Percentiles rank a stretch among this genome's conserved stretches.
phyloP scores from a whole-genome alignment of 2,329 filamentous ascomycete genomes.

The Fusarium tjaetaba region DNA sequence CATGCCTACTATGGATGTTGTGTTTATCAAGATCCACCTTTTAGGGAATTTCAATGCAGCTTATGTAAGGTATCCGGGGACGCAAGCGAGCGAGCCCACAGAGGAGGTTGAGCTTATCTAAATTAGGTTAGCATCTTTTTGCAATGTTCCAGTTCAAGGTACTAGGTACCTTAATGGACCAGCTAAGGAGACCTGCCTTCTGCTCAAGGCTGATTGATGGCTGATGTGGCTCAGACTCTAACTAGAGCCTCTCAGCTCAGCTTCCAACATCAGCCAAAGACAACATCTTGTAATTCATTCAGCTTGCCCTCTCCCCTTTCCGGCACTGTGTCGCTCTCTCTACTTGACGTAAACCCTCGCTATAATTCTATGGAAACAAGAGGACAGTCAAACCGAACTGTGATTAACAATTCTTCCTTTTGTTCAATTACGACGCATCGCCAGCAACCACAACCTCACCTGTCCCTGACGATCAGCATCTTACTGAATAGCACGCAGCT shows the following conservation, averaged over 20 bases:
- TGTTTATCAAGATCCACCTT: neutral
- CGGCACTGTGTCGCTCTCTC: neutral
- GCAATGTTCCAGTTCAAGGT: slow-evolving; percentile 1
- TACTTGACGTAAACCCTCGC: neutral
- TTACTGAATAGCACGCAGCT: neutral
- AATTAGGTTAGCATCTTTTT: neutral
- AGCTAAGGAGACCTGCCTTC: neutral
- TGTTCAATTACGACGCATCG: slow-evolving; percentile 21
- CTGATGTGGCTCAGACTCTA: slow-evolving; percentile 41
- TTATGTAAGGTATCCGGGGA: neutral
- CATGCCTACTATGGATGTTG: too few species aligned
- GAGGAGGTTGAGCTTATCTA: neutral
- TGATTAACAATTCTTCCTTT: neutral
- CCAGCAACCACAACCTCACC: neutral
- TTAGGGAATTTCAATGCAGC: neutral
- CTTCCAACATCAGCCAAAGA: slow-evolving; percentile 25
- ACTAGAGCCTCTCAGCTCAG: slow-evolving; percentile 22
- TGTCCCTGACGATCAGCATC: slow-evolving; percentile 31
- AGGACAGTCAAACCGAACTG: too few species aligned
- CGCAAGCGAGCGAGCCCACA: neutral
- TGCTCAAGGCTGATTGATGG: neutral
- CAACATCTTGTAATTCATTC: slow-evolving; percentile 22
- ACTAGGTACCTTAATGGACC: neutral
- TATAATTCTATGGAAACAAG: neutral
- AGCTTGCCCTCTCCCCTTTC: neutral